phyloP scores from a whole-genome alignment of 495 filamentous ascomycete species.

The Bryoglossum gracile region DNA sequence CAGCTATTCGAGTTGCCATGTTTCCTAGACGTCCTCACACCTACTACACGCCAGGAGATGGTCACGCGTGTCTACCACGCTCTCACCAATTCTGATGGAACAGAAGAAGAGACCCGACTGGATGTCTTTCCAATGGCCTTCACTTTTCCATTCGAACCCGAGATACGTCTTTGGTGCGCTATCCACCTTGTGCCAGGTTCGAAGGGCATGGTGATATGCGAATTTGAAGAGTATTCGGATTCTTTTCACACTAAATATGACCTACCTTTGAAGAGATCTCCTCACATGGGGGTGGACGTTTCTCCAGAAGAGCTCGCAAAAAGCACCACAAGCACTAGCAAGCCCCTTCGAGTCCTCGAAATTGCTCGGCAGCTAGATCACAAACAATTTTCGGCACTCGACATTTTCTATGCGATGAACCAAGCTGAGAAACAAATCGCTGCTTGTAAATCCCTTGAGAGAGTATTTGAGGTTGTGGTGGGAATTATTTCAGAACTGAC shows the following conservation, averaged over 20 bases:
- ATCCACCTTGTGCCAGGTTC: conserved; percentile 63
- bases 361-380: conserved; percentile 67
- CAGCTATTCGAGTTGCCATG: conserved; percentile 65
- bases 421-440: conserved; percentile 76
- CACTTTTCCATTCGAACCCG: conserved; percentile 34
- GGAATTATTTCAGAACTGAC: conserved; percentile 80
- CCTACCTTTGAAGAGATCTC: conserved; percentile 56
- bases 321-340: conserved; percentile 61
- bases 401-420: conserved; percentile 85
- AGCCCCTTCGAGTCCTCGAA: conserved; percentile 68
- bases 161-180: conserved; percentile 74
- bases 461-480: conserved; percentile 63
- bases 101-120: conserved; percentile 60
- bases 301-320: conserved; percentile 63
- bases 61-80: conserved; percentile 61
- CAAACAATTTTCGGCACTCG: conserved; percentile 74
- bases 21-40: conserved; percentile 71
- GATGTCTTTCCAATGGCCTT: conserved; percentile 59
- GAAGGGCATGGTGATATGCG: conserved; percentile 71
- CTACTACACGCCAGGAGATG: conserved; percentile 39
- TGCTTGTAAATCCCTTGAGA: conserved; percentile 55
- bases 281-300: conserved; percentile 3
- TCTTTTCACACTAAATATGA: conserved; percentile 16
- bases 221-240: conserved; percentile 87
- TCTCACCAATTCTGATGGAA: conserved; percentile 76